Conservation (phyloP, 2,329 filamentous ascomycete species). For the Ceratocystis smalleyi region DNA sequence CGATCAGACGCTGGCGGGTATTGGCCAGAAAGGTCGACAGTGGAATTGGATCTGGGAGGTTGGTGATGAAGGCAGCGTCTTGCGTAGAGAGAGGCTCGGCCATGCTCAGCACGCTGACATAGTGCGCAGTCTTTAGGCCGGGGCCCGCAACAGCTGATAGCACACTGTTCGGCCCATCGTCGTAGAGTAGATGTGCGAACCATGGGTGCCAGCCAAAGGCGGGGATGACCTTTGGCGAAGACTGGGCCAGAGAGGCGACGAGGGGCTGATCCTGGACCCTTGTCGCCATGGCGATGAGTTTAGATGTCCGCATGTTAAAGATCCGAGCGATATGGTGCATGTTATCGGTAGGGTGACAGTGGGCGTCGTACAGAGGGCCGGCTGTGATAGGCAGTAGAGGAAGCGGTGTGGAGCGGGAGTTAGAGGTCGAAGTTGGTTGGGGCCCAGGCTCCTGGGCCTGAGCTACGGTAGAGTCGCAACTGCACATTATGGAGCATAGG, state of each 20-base stretch:
- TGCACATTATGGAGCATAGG: background rate
- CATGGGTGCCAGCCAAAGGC: slow-evolving; percentile 82
- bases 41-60: slow-evolving; percentile 44
- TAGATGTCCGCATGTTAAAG: slow-evolving; percentile 47
- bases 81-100: slow-evolving; percentile 33
- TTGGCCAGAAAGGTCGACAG: slow-evolving; percentile 43
- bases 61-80: slow-evolving; percentile 30
- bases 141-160: background rate
- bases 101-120: slow-evolving; percentile 47
- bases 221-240: slow-evolving; percentile 34
- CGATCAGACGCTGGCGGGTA: slow-evolving; percentile 38
- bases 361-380: slow-evolving; percentile 56
- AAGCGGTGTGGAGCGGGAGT: background rate
- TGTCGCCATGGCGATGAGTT: slow-evolving; percentile 63
- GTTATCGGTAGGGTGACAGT: slow-evolving; percentile 73
- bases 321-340: slow-evolving; percentile 46
- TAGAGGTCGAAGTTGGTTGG: background rate
- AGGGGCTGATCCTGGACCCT: slow-evolving; percentile 60
- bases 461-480: background rate
- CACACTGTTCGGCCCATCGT: slow-evolving; percentile 30
- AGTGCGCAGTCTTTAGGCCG: slow-evolving; percentile 33
- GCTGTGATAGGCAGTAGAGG: background rate
- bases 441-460: background rate
- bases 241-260: slow-evolving; percentile 44
- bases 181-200: slow-evolving; percentile 66